Conservation (phyloP, 208 protist genomes). For the Leishmania mexicana region DNA sequence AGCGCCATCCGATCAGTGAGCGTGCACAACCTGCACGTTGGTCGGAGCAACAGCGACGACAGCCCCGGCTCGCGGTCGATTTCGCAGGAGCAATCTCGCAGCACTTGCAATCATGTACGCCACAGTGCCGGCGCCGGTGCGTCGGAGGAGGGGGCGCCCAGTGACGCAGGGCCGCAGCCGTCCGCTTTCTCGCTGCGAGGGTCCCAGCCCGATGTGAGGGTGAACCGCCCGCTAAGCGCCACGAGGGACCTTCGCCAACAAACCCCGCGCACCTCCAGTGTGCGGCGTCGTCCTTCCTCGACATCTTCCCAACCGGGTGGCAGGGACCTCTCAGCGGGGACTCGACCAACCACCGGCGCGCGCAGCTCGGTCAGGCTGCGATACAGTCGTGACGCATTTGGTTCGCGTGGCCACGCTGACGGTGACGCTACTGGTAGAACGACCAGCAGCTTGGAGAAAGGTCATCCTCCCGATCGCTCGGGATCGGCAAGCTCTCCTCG, state of each 20-base stretch:
- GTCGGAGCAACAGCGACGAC: not conserved
- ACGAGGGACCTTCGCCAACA: not conserved
- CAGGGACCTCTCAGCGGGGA: not conserved
- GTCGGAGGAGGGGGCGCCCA: not conserved
- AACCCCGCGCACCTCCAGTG: not conserved
- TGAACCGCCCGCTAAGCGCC: not conserved
- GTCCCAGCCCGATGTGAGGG: not conserved
- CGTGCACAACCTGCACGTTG: not conserved
- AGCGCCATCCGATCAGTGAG: slow-evolving; percentile 10
- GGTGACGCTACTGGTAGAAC: not conserved
- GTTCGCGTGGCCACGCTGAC: not conserved
- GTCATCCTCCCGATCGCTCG: not conserved
- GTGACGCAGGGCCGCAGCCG: not conserved
- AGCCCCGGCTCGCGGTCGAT: not conserved
- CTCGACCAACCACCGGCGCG: not conserved
- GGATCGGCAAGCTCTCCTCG: not conserved
- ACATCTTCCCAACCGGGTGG: not conserved
- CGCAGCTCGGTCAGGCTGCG: not conserved
- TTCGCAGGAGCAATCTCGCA: slow-evolving; percentile 14
- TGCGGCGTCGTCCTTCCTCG: not conserved
- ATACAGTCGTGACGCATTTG: not conserved
- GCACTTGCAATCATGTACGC: not conserved
- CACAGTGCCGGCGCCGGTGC: not conserved
- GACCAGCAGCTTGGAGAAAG: not conserved
- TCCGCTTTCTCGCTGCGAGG: not conserved